Percentiles rank a stretch among this genome's conserved stretches.
These are phyloP conservation scores for Rhynchospora pubera DNA, from an alignment of 176 grass and related monocot species.

Conservation along the genomic window DNA sequence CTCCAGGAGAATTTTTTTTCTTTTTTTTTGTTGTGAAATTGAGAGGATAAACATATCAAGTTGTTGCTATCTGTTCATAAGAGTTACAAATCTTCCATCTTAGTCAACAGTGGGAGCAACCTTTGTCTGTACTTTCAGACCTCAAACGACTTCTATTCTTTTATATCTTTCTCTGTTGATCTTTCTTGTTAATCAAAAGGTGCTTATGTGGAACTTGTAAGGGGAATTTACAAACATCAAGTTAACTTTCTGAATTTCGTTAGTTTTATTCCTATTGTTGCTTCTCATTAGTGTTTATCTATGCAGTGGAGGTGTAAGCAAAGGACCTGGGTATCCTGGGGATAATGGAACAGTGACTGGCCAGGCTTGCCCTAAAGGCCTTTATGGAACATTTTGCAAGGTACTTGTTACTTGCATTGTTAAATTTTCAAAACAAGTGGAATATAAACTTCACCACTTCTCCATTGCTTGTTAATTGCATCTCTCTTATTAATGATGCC, in stretches of 20 bases:
- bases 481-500: background rate
- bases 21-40: background rate
- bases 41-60: background rate
- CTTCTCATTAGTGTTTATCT: conserved; percentile 11
- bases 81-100: background rate
- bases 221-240: background rate
- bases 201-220: background rate
- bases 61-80: background rate
- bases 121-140: background rate
- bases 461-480: background rate
- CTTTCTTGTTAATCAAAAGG: background rate
- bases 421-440: no score
- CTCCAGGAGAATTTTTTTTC: conserved; percentile 7
- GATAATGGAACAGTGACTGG: conserved; percentile 92
- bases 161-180: background rate
- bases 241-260: conserved; percentile 5
- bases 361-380: conserved; percentile 87
- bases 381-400: conserved; percentile 99
- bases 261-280: conserved; percentile 22
- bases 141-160: background rate
- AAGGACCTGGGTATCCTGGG: conserved; percentile 61
- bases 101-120: background rate
- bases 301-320: conserved; percentile 71
- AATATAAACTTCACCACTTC: no score
- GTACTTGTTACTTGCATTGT: conserved; percentile 28